Evolutionary conservation across 345 rosid species (phyloP).

Genomic region (Anastatica hierochuntica): DNA sequence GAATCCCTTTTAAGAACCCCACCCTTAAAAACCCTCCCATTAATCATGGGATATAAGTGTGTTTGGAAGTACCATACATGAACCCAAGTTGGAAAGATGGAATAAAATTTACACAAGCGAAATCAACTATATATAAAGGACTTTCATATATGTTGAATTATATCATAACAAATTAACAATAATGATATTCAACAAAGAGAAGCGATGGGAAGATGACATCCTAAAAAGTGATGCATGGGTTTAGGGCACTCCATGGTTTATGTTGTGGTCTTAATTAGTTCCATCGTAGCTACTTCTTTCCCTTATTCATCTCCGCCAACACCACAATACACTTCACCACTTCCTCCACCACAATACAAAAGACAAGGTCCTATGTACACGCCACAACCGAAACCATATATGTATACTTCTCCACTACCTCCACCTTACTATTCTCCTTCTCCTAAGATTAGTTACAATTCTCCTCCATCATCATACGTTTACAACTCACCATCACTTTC

Average conservation of each 20-base stretch:
- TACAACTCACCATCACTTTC: no score
- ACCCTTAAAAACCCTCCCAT: no score
- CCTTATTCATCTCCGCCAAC: conserved; percentile 7
- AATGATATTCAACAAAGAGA: no score
- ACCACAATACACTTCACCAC: neutral
- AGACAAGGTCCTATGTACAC: conserved; percentile 1
- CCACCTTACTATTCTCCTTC: no score
- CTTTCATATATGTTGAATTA: neutral
- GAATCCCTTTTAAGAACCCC: no score
- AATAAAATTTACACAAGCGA: neutral
- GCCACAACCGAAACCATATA: no score
- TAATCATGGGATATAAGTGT: no score
- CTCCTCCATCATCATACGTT: no score
- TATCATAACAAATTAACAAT: neutral
- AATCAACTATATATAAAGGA: neutral
- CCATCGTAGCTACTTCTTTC: conserved; percentile 7
- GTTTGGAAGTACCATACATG: conserved; percentile 12
- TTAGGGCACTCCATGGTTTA: conserved; percentile 4
- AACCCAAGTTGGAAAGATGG: conserved; percentile 1
- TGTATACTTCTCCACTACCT: no score
- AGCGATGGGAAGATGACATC: neutral
- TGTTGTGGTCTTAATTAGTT: neutral
- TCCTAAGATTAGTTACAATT: no score
- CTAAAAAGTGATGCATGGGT: neutral
- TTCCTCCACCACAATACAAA: neutral